Percentiles rank a stretch among this genome's conserved stretches.
Evolutionary conservation across 371 early-diverging fungal genomes (phyloP).

Genomic region (Dentiscutata heterogama): DNA sequence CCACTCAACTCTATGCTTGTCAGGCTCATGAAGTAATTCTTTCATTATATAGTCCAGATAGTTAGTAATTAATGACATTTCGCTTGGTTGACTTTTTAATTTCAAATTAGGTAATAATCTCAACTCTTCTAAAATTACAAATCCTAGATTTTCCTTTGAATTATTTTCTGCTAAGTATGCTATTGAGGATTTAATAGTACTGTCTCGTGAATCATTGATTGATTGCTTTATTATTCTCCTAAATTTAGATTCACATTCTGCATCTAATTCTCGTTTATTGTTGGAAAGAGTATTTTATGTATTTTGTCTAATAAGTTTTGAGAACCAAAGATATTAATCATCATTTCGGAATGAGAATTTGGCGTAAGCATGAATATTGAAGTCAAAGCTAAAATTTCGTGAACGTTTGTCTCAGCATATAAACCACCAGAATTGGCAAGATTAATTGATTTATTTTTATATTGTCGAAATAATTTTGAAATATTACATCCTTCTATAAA

Average conservation of each 20-base stretch:
- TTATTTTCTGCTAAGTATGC: background rate
- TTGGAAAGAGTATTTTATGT: background rate
- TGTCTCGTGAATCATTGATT: background rate
- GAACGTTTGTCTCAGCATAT: conserved; percentile 10
- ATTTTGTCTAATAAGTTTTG: background rate
- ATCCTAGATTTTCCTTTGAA: background rate
- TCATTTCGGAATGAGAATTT: conserved; percentile 35
- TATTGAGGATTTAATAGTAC: background rate
- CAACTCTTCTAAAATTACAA: background rate
- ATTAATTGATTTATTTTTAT: conserved; percentile 25
- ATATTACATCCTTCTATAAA: conserved; percentile 8
- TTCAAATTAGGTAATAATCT: background rate
- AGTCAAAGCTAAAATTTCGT: conserved; percentile 15
- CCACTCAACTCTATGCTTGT: conserved; percentile 30
- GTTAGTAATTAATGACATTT: conserved; percentile 36
- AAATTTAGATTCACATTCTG: background rate
- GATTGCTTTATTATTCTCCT: background rate
- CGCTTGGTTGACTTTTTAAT: conserved; percentile 26
- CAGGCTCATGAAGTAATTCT: background rate
- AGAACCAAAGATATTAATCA: conserved; percentile 29
- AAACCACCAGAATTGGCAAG: conserved; percentile 7
- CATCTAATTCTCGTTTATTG: background rate
- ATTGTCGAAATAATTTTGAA: conserved; percentile 16
- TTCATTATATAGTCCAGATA: conserved; percentile 37
- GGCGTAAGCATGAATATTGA: conserved; percentile 13